Evolutionary conservation across 2,329 filamentous ascomycete species (phyloP).

Genomic region (Scytalidium sp.): DNA sequence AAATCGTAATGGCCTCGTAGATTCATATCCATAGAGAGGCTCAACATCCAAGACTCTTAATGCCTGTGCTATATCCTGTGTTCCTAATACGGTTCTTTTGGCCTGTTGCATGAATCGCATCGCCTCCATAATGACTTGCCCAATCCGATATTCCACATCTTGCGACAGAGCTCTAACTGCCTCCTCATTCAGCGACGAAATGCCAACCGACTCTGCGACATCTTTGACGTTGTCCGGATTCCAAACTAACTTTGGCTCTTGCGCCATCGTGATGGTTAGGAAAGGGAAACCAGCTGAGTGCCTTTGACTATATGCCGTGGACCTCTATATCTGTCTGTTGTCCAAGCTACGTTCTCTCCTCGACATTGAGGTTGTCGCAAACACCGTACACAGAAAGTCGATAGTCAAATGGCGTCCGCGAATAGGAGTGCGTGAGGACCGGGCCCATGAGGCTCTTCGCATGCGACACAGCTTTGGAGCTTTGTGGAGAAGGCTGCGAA

Average conservation of each 20-base stretch:
- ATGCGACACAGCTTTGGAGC: no score
- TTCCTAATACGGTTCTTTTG: conserved; percentile 81
- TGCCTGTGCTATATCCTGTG: conserved; percentile 85
- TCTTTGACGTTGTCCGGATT: conserved; percentile 95
- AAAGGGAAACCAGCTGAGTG: background rate
- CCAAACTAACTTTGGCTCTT: conserved; percentile 66
- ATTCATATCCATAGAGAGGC: conserved; percentile 94
- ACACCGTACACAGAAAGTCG: background rate
- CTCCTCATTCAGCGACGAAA: conserved; percentile 77
- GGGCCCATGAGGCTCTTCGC: no score
- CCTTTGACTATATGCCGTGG: background rate
- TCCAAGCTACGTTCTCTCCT: background rate
- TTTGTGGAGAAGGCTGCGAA: background rate
- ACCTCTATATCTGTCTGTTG: background rate
- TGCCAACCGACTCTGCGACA: conserved; percentile 93
- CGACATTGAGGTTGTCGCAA: background rate
- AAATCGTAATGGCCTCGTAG: conserved; percentile 81
- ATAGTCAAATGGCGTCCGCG: background rate
- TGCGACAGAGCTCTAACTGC: conserved; percentile 84
- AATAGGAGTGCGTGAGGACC: background rate
- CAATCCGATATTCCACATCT: conserved; percentile 93
- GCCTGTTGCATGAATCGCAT: conserved; percentile 94
- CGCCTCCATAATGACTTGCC: conserved; percentile 89
- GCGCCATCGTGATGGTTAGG: conserved; percentile 15
- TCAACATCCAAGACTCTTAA: conserved; percentile 87